Evolutionary conservation across 169 alveolate genomes (phyloP).

Genomic region (Cystoisospora suis): DNA sequence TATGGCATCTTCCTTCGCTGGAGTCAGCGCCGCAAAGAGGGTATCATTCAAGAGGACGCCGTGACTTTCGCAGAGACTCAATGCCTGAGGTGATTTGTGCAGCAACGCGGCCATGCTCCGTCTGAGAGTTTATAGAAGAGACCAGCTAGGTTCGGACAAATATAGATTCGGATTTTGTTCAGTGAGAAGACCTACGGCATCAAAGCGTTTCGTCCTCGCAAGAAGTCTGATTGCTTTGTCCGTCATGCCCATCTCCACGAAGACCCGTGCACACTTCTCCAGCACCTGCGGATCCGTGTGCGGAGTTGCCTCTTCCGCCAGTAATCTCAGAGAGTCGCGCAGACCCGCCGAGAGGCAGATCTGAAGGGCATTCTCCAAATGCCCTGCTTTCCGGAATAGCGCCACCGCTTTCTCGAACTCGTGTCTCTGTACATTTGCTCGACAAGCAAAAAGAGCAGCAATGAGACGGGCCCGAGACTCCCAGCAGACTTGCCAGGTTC

Average conservation of each 20-base stretch:
- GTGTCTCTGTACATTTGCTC: not conserved
- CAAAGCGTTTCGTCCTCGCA: not conserved
- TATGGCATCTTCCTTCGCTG: conserved; percentile 61
- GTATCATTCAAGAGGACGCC: conserved; percentile 75
- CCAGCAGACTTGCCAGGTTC: not conserved
- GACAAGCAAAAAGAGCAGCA: not conserved
- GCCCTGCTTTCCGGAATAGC: conserved; percentile 83
- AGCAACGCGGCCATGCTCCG: too few relatives aligned
- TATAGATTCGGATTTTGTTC: too few relatives aligned
- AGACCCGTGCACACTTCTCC: not conserved
- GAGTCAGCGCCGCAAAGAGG: conserved; percentile 73
- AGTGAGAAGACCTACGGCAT: not conserved
- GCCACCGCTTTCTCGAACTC: conserved; percentile 79
- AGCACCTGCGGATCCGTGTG: not conserved
- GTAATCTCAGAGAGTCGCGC: conserved; percentile 51
- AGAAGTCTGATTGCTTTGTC: not conserved
- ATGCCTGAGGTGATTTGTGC: too few relatives aligned
- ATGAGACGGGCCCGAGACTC: not conserved
- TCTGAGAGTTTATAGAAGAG: too few relatives aligned
- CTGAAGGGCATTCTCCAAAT: conserved; percentile 81
- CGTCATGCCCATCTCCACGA: not conserved
- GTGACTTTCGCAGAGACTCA: conserved; percentile 74
- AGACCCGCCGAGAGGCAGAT: conserved; percentile 60
- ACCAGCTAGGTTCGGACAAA: too few relatives aligned
- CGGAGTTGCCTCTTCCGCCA: conserved; percentile 21